Evolutionary conservation across 352 stramenopile genomes (phyloP), one percentile per base, ranked within the genome.

Genomic region (Pseudoperonospora humuli): DNA sequence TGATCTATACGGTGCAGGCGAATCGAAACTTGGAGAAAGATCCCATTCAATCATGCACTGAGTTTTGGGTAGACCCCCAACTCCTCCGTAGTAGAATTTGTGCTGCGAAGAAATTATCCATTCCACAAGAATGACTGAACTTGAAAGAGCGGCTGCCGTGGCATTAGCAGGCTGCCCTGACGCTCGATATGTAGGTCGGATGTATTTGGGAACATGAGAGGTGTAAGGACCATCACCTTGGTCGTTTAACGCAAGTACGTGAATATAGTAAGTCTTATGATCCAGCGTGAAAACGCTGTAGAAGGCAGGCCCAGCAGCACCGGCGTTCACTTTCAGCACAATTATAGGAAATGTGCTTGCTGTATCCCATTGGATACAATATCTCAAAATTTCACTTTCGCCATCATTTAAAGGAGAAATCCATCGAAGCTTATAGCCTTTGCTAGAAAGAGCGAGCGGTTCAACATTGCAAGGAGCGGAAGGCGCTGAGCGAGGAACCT

Each of bases 41-140:
- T 97, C 89, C 95, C 95, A 98, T 50, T 98, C 93, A 15, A 98
- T 65, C 59, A 97, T 84, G 61, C 98, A 98, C 43, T 96, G 77
- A 18, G 90, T 93, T 32, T 98, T 96, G 5, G 84, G 65, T 17
- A 92, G 68, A 3, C 95, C 95, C 3, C 92, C 93, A 53, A 96
- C 70, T 3, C 92, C 92, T 5, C 90, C 87, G 55, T 92, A 98
- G 20, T 83, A 85, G 4, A 71, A 61, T 39, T 92, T 82, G 20
- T 90, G 62, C 4, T 65, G 61, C 10, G 83, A 86, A 19, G 93
- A 95, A 31, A 75, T 47, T 10, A 81, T 57, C 93, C 93, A 98
- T 31, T 80, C 66, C 2, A 98, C 81, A 5, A 96, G 63, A 15
- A 98, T 86, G 24, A 91, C 86, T 15, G 84, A 93, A 27, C 70